Evolutionary conservation across 2,329 filamentous ascomycete species (phyloP).

Genomic region (Clonostachys rosea): DNA sequence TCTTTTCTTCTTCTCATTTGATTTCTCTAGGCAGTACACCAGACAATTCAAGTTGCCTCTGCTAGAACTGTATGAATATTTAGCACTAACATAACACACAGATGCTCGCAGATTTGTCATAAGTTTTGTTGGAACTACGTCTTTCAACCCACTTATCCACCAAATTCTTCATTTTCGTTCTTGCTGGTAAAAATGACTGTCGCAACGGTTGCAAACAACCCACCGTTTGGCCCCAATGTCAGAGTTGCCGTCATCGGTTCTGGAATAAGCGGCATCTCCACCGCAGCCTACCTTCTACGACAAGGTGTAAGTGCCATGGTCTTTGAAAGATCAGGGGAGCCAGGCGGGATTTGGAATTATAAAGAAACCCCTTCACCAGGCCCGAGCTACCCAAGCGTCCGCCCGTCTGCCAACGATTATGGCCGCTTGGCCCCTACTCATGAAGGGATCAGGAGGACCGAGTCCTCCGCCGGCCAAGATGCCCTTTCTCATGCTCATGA

Average conservation of each 20-base stretch:
- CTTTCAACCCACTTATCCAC: too few relatives aligned
- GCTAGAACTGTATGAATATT: too few relatives aligned
- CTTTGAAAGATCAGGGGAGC: conserved; percentile 24
- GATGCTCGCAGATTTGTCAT: too few relatives aligned
- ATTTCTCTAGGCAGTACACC: too few relatives aligned
- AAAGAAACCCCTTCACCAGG: conserved; percentile 19
- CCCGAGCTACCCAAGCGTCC: conserved; percentile 22
- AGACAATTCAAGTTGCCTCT: too few relatives aligned
- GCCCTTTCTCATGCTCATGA: not conserved
- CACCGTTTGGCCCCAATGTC: conserved; percentile 4
- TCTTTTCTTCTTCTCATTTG: too few relatives aligned
- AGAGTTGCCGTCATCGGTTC: conserved; percentile 31
- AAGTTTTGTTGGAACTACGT: too few relatives aligned
- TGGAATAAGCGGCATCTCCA: conserved; percentile 30
- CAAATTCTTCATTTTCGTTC: too few relatives aligned
- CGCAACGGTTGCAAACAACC: too few relatives aligned
- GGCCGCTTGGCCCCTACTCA: conserved; percentile 6
- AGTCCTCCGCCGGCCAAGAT: not conserved
- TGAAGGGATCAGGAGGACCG: not conserved
- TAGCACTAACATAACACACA: too few relatives aligned
- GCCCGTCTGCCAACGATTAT: conserved; percentile 18
- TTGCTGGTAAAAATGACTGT: too few relatives aligned
- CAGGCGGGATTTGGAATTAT: conserved; percentile 32
- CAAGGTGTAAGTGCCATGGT: conserved; percentile 27
- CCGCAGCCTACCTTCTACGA: conserved; percentile 27